phyloP scores from a whole-genome alignment of 257 asterid species.

The Rhazya stricta region DNA sequence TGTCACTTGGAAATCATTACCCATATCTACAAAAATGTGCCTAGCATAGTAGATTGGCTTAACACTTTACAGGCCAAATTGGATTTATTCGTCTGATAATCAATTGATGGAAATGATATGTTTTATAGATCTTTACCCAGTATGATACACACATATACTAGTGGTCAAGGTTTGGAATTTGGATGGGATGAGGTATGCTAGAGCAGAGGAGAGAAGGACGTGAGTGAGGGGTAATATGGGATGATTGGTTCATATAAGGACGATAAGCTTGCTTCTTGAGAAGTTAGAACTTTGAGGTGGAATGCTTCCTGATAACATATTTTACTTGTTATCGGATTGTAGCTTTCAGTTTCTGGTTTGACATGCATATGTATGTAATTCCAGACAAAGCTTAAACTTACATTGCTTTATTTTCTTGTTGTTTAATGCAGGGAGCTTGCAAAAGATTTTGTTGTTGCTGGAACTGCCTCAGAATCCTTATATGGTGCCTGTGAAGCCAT shows the following conservation, averaged over 20 bases:
- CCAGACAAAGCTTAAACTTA: background rate
- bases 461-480: conserved; percentile 94
- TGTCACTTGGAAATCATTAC: background rate
- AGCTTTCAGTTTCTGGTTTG: background rate
- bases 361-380: background rate
- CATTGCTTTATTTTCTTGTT: conserved; percentile 6
- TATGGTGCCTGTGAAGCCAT: conserved; percentile 98
- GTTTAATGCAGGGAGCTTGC: conserved; percentile 77
- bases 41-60: background rate
- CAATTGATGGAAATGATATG: background rate
- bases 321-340: background rate
- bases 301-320: background rate
- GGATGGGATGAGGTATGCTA: background rate
- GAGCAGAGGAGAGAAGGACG: background rate
- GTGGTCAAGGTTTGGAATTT: background rate
- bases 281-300: background rate
- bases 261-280: background rate
- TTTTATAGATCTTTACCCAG: background rate
- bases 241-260: background rate
- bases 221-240: background rate
- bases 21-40: background rate
- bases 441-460: conserved; percentile 95
- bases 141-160: background rate
- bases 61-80: background rate
- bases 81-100: too few relatives aligned